These are phyloP conservation scores for Alternaria gaisen DNA, from an alignment of 2,329 filamentous ascomycete genomes.

Conservation along the genomic window DNA sequence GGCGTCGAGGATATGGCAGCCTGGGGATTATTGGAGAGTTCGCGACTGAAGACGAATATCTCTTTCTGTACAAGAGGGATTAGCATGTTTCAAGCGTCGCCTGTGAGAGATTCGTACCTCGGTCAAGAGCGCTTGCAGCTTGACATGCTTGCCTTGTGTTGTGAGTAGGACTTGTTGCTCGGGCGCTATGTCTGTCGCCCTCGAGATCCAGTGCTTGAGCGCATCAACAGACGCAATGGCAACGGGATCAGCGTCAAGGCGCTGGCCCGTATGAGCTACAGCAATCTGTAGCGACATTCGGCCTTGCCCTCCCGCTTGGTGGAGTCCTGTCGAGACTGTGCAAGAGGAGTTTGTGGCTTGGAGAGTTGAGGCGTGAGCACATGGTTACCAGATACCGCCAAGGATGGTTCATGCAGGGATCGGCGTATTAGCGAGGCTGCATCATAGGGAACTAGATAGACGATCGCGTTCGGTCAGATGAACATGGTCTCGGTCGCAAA, in stretches of 20 bases:
- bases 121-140: constrained; percentile 77
- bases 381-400: constrained; percentile 36
- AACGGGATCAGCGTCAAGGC: constrained; percentile 78
- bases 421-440: constrained; percentile 35
- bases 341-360: constrained; percentile 17
- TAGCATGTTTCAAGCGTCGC: constrained; percentile 7
- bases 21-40: constrained; percentile 55
- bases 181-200: constrained; percentile 75
- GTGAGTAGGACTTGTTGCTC: constrained; percentile 90
- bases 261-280: constrained; percentile 91
- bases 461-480: constrained; percentile 29
- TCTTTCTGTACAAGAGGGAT: constrained; percentile 69
- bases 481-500: constrained; percentile 23
- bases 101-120: constrained; percentile 67
- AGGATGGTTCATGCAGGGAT: constrained; percentile 41
- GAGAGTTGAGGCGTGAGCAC: constrained; percentile 29
- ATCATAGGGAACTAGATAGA: constrained; percentile 24
- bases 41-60: constrained; percentile 90
- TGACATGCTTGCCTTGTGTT: constrained; percentile 82
- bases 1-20: constrained; percentile 62
- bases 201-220: constrained; percentile 81
- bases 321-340: constrained; percentile 29
- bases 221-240: constrained; percentile 83
- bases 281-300: constrained; percentile 90
- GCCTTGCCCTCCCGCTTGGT: constrained; percentile 34